A percentile compares a stretch with the other conserved stretches of the same genome.
These are phyloP conservation scores for Candida glaebosa DNA, from an alignment of 805 yeast genomes.

Conservation along the genomic window DNA sequence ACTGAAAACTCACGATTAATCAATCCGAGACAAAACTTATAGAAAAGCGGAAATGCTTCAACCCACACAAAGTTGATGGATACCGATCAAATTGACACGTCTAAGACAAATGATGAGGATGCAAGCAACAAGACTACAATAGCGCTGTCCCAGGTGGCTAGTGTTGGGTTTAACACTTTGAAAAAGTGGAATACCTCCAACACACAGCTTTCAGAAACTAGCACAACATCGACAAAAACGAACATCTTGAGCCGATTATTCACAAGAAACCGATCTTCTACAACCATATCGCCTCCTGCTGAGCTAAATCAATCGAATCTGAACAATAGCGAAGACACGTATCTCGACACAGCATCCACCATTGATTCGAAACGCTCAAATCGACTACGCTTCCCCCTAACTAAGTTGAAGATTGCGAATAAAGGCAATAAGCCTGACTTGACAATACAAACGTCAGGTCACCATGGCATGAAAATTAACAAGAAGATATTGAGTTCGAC, in stretches of 20 bases:
- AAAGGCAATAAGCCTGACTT: constrained; percentile 24
- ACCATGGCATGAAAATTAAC: constrained; percentile 20
- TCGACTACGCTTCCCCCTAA: constrained; percentile 6
- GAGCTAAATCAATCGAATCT: constrained; percentile 9
- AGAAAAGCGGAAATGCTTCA: no score
- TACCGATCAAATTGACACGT: neutral
- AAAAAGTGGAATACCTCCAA: constrained; percentile 28
- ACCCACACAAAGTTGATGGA: neutral
- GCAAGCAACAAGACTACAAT: neutral
- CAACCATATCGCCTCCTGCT: constrained; percentile 12
- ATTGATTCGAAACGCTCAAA: constrained; percentile 7
- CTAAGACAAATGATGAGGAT: neutral
- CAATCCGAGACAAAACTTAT: no score
- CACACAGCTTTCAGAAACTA: constrained; percentile 20
- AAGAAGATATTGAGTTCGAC: constrained; percentile 21
- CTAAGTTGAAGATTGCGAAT: constrained; percentile 11
- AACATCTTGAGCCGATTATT: constrained; percentile 30
- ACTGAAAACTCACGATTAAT: no score
- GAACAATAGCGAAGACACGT: constrained; percentile 12
- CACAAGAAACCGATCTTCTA: constrained; percentile 24
- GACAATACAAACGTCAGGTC: constrained; percentile 27
- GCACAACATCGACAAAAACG: constrained; percentile 20
- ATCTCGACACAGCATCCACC: constrained; percentile 4
- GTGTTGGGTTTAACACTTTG: constrained; percentile 30
- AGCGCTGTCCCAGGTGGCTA: constrained; percentile 18